Evolutionary conservation across 768 basidiomycete species (phyloP), one percentile per base, ranked within the genome.

Genomic region (Hydnomerulius pinastri): DNA sequence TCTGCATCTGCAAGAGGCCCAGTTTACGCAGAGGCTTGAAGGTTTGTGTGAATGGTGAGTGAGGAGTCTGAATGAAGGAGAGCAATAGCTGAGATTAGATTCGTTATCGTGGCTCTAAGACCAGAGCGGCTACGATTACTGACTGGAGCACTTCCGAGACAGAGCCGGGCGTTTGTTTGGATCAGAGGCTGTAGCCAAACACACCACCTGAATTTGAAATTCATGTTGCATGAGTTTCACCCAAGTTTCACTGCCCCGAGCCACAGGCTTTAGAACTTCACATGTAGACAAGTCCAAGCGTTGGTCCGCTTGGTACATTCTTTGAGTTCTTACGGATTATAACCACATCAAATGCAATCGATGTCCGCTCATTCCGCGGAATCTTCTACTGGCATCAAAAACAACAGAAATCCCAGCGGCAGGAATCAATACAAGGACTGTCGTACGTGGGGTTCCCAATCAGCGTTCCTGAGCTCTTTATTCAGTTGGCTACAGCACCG

Each of bases 361-460:
- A 32, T 32, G 30, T 32, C 30, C 30, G 10, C 10, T 32, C 30
- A 32, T n/a, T 21, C 18, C 17, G 32, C n/a, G 12, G 42, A 29
- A 27, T 30, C 42, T 9, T 29, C 42, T 8, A 43, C 41, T n/a
- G 18, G 13, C 27, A 13, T 4, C 27, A 27, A 23, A 30, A 24
- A 38, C 36, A 55, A 54, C 36, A 57, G 60, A 51, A 68, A 66
- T 35, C 55, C 51, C 29, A 52, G 28, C 3, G 64, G 67, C 9
- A 66, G 48, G 37, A 70, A 70, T 43, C 64, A 70, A 47, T 56
- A 70, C 41, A 61, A 60, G 48, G 57, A 62, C 41, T 65, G 66
- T 50, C 58, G 62, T 69, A 42, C 52, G 65, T 66, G 20, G 33
- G 33, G 4, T 35, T 35, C 18, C 28, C 17, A 23, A 33, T 51